Conservation (phyloP, 2,329 filamentous ascomycete species). For the Colletotrichum siamense region DNA sequence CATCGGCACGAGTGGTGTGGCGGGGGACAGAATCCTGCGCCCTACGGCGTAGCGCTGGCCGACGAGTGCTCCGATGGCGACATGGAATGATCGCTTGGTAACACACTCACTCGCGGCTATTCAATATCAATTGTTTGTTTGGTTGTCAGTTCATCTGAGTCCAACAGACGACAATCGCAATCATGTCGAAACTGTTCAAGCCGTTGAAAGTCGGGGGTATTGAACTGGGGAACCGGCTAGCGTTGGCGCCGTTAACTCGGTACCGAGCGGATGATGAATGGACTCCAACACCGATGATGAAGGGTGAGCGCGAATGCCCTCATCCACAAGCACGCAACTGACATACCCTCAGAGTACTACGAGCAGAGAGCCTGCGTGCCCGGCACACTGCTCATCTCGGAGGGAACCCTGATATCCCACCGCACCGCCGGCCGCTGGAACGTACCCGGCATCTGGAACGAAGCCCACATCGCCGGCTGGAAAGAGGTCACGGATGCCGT, state of each 20-base stretch:
- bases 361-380: constrained; percentile 37
- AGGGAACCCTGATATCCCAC: constrained; percentile 59
- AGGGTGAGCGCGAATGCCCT: constrained; percentile 10
- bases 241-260: constrained; percentile 26
- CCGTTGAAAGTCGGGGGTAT: constrained; percentile 21
- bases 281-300: constrained; percentile 18
- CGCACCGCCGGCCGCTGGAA: constrained; percentile 50
- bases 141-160: rapidly evolving
- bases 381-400: constrained; percentile 58
- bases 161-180: neutral
- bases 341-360: constrained; percentile 29
- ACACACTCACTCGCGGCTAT: neutral
- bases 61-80: neutral
- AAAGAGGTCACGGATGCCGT: constrained; percentile 65
- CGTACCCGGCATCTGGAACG: constrained; percentile 63
- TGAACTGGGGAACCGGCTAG: constrained; percentile 25
- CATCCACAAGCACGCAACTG: neutral
- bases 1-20: neutral
- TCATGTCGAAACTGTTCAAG: constrained; percentile 22
- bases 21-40: neutral
- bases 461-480: constrained; percentile 65
- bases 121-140: rapidly evolving
- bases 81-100: neutral
- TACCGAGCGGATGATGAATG: constrained; percentile 27
- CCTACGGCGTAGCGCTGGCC: neutral